phyloP scores from a whole-genome alignment of 257 asterid genomes.

The Ilex aquifolium region DNA sequence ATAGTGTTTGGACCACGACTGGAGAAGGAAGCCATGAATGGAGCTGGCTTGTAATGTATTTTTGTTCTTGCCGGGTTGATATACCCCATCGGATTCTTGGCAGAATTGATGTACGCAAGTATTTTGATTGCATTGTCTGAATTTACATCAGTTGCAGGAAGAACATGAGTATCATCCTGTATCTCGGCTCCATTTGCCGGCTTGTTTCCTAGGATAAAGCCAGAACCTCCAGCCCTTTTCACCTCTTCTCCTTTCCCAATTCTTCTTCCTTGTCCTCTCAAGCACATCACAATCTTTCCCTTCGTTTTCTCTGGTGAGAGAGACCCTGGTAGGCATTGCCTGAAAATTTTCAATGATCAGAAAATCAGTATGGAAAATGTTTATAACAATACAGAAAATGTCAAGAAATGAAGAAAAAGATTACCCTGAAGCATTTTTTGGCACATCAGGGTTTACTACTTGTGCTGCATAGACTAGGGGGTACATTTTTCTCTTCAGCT shows the following conservation, averaged over 20 bases:
- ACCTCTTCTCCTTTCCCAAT: slow-evolving; percentile 79
- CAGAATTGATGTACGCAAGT: slow-evolving; percentile 33
- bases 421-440: slow-evolving; percentile 42
- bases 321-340: slow-evolving; percentile 78
- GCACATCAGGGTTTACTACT: slow-evolving; percentile 36
- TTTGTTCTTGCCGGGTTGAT: slow-evolving; percentile 32
- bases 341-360: slow-evolving; percentile 17
- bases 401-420: not conserved
- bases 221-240: slow-evolving; percentile 81
- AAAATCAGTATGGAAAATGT: no score
- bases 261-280: slow-evolving; percentile 74
- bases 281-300: slow-evolving; percentile 76
- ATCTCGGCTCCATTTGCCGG: slow-evolving; percentile 43
- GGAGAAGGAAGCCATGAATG: slow-evolving; percentile 50
- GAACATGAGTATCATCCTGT: slow-evolving; percentile 41
- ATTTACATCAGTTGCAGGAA: slow-evolving; percentile 51
- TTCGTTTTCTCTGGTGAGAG: slow-evolving; percentile 56
- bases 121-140: slow-evolving; percentile 30
- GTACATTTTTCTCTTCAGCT: slow-evolving; percentile 41
- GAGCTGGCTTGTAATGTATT: slow-evolving; percentile 42
- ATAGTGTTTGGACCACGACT: slow-evolving; percentile 52
- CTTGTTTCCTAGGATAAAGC: slow-evolving; percentile 58
- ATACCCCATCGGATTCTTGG: slow-evolving; percentile 25
- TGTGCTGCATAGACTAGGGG: slow-evolving; percentile 69
- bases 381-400: no score